Base-by-base conservation (phyloP, 2,329 filamentous ascomycete genomes). In the Trichoderma semiorbis region DNA sequence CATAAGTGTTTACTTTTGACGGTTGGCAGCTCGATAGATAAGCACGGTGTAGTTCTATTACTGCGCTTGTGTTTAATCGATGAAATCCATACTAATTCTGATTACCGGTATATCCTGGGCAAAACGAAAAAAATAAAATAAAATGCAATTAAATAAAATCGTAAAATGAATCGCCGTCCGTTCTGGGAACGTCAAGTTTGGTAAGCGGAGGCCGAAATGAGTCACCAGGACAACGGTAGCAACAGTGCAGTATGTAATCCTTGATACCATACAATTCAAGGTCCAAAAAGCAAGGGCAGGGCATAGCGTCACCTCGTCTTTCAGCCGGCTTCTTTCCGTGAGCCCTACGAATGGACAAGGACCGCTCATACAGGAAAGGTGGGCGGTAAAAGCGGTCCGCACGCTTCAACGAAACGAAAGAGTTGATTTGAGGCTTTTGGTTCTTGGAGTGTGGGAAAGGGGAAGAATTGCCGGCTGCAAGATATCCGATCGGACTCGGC, bases 401-500 rank as follows among this genome's bases (percentile, higher is more conserved):
- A 34, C 63, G 43, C 43, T 28, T 30, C 39, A 43, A 32, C 14
- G 32, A 32, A 65, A 53, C 24, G 28, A 34, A 34, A 30, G 16
- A 34, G 21, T 24, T 62, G 21, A 39, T 16, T 39, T 24, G 34
- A 62, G 21, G 58, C 34, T 36, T 43, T 28, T 61, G 11, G n/a
- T 43, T 43, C 16, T 21, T 43, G 24, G 24, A 43, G 14, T 34
- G 7, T 43, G 21, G 6, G 26, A 21, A 39, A 11, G 28, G 34
- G 50, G 11, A 4, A 14, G 16, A 69, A 69, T 47, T 69, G 66
- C 66, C 66, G 66, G 55, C 55, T 47, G 65, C 64, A 60, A 43
- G 53, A 68, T 68, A 58, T 58, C 65, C 65, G 53, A 68, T 68
- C 65, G 65, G 65, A 32, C 50, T 68, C 65, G 65, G 65, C 53